A percentile compares a stretch with the other conserved stretches of the same genome.
phyloP scores from a whole-genome alignment of 2,329 filamentous ascomycete species.

The Fusarium newnesense region DNA sequence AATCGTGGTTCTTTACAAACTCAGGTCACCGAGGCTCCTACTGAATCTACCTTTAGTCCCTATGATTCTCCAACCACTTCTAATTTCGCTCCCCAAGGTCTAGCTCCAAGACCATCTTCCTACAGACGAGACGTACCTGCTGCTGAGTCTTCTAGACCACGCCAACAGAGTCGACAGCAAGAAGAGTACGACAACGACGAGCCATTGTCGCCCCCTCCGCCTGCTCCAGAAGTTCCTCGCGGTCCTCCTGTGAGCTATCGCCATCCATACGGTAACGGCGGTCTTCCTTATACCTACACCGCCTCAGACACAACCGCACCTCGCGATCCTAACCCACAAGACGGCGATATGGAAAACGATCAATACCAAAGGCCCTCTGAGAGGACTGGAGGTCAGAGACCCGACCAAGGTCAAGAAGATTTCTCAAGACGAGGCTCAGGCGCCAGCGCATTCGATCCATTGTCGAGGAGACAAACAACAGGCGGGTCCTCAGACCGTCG shows the following conservation, averaged over 20 bases:
- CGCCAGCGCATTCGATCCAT: constrained; percentile 33
- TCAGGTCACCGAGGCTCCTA: constrained; percentile 62
- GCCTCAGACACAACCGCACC: constrained; percentile 21
- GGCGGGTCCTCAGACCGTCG: constrained; percentile 56
- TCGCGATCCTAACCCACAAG: constrained; percentile 19
- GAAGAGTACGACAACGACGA: constrained; percentile 56
- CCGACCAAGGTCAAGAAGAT: constrained; percentile 35
- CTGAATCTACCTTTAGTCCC: constrained; percentile 69
- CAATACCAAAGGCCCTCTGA: constrained; percentile 40
- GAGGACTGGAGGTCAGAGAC: constrained; percentile 32
- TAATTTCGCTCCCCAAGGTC: constrained; percentile 61
- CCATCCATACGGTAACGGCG: constrained; percentile 54
- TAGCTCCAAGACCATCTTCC: constrained; percentile 69
- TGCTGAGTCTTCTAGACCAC: constrained; percentile 54
- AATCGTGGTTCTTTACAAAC: constrained; percentile 68
- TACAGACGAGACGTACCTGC: constrained; percentile 60
- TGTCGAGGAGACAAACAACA: constrained; percentile 53
- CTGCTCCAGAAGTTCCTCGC: constrained; percentile 70
- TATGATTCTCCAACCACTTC: constrained; percentile 65
- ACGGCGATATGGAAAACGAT: constrained; percentile 44
- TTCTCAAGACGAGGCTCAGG: constrained; percentile 39
- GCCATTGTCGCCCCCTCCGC: constrained; percentile 54
- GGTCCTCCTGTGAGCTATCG: constrained; percentile 68
- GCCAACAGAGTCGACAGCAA: constrained; percentile 47
- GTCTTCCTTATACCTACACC: constrained; percentile 40